Evolutionary conservation across 2,329 filamentous ascomycete species (phyloP).

Genomic region (Chaetothyriales sp.): DNA sequence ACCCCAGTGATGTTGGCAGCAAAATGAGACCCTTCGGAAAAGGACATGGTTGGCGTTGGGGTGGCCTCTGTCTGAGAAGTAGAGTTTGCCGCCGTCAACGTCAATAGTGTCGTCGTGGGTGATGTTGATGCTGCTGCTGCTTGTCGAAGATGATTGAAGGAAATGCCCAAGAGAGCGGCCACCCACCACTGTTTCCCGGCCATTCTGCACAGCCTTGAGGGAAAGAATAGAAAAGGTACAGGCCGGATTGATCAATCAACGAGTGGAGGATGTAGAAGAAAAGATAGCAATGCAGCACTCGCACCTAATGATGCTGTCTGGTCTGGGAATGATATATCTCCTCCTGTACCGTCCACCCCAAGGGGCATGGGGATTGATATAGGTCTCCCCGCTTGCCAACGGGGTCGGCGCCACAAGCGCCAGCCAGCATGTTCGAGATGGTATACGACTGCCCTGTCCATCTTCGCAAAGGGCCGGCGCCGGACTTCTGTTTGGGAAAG

Average conservation of each 20-base stretch:
- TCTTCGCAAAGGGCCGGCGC: background rate
- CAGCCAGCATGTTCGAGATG: background rate
- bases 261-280: too few relatives aligned
- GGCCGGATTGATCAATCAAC: too few relatives aligned
- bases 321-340: too few relatives aligned
- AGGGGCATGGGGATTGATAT: background rate
- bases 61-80: too few relatives aligned
- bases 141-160: background rate
- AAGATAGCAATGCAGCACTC: too few relatives aligned
- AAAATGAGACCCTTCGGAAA: slow-evolving; percentile 1
- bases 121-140: background rate
- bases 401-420: background rate
- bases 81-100: too few relatives aligned
- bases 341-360: background rate
- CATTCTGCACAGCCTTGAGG: background rate
- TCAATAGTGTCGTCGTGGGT: too few relatives aligned
- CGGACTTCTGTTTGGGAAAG: background rate
- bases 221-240: too few relatives aligned
- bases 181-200: background rate
- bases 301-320: too few relatives aligned
- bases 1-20: slow-evolving; percentile 6
- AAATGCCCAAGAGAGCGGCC: background rate
- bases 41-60: background rate
- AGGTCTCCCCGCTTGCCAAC: background rate
- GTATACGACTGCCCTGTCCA: background rate